A percentile compares a stretch with the other conserved stretches of the same genome.
Evolutionary conservation across 495 filamentous ascomycete genomes (phyloP).

Genomic region (Hypoxylon cercidicola): DNA sequence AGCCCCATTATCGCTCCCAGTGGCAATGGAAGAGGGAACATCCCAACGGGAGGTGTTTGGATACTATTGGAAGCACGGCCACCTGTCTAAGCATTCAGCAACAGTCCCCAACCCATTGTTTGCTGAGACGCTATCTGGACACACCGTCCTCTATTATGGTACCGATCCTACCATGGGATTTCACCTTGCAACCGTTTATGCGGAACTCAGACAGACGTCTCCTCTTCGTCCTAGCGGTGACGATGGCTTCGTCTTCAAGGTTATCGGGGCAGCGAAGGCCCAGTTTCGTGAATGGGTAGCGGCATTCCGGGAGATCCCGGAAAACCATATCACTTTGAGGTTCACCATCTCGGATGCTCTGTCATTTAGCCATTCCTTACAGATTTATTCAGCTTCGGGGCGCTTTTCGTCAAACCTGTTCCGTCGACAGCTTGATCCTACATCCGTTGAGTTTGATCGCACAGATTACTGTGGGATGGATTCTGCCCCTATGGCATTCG

Average conservation of each 20-base stretch:
- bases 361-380: slow-evolving; percentile 35
- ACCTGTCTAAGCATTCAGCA: slow-evolving; percentile 1
- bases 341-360: slow-evolving; percentile 42
- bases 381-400: slow-evolving; percentile 14
- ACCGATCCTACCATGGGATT: slow-evolving; percentile 46
- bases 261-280: slow-evolving; percentile 35
- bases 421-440: slow-evolving; percentile 17
- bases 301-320: slow-evolving; percentile 40
- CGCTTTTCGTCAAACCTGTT: slow-evolving; percentile 21
- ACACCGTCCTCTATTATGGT: slow-evolving; percentile 36
- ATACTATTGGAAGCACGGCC: slow-evolving; percentile 27
- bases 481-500: slow-evolving; percentile 42
- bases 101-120: slow-evolving; percentile 37
- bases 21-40: background rate
- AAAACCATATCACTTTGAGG: slow-evolving; percentile 18
- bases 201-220: slow-evolving; percentile 19
- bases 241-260: background rate
- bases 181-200: slow-evolving; percentile 41
- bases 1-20: slow-evolving; percentile 18
- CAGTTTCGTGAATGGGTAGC: slow-evolving; percentile 50
- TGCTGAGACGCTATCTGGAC: slow-evolving; percentile 21
- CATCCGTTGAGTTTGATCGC: slow-evolving; percentile 22
- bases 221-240: slow-evolving; percentile 23
- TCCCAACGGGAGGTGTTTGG: background rate
- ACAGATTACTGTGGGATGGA: no score